Evolutionary conservation across 2,329 filamentous ascomycete species (phyloP).

Genomic region (Fusarium chuoi): DNA sequence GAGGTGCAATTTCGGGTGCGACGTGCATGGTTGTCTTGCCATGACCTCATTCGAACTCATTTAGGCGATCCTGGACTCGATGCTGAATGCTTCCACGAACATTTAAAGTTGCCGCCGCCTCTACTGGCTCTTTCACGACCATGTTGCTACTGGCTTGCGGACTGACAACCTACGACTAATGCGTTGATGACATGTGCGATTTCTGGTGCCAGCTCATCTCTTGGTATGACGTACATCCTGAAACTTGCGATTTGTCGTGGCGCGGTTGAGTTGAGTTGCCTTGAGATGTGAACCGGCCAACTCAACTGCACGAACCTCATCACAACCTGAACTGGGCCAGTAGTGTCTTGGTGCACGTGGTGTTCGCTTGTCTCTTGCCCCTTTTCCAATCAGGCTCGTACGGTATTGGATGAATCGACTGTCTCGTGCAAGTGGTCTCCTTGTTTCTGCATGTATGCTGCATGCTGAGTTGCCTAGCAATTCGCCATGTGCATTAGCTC

Average conservation of each 20-base stretch:
- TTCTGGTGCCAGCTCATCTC: slow-evolving; percentile 39
- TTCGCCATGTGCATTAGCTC: slow-evolving; percentile 8
- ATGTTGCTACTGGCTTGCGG: slow-evolving; percentile 23
- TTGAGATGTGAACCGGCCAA: slow-evolving; percentile 33
- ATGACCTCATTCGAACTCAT: slow-evolving; percentile 26
- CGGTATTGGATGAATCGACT: slow-evolving; percentile 33
- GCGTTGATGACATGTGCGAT: slow-evolving; percentile 43
- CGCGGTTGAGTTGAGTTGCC: slow-evolving; percentile 24
- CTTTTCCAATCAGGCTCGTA: slow-evolving; percentile 20
- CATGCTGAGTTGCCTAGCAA: slow-evolving; percentile 9
- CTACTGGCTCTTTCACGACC: slow-evolving; percentile 18
- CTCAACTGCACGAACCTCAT: slow-evolving; percentile 4
- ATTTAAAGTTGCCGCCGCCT: slow-evolving; percentile 8
- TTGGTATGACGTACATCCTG: slow-evolving; percentile 42
- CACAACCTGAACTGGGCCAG: slow-evolving; percentile 13
- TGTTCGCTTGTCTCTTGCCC: slow-evolving; percentile 8
- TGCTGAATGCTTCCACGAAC: slow-evolving; percentile 32
- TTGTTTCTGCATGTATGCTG: slow-evolving; percentile 36
- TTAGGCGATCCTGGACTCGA: slow-evolving; percentile 34
- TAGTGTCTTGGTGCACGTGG: slow-evolving; percentile 21
- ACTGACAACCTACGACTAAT: slow-evolving; percentile 42
- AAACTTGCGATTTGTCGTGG: slow-evolving; percentile 33
- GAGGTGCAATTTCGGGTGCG: slow-evolving; percentile 31
- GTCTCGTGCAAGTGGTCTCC: slow-evolving; percentile 38
- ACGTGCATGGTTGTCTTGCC: slow-evolving; percentile 38